Conservation (phyloP, 225 moss, liverwort and hornwort species). For the Climacium dendroides region DNA sequence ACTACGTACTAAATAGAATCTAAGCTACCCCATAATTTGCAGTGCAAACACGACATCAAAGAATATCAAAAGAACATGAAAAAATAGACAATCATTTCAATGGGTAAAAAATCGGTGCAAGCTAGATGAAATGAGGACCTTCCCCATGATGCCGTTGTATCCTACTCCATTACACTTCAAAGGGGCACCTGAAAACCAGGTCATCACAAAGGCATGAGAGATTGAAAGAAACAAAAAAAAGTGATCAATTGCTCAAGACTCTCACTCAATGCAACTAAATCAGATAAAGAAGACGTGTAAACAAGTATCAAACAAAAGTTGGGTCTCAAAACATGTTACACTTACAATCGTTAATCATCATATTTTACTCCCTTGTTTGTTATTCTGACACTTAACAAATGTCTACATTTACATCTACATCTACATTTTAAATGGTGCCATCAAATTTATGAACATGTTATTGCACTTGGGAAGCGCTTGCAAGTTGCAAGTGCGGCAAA, state of each 20-base stretch:
- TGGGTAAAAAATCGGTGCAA: neutral
- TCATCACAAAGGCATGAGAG: neutral
- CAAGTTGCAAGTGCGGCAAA: no score
- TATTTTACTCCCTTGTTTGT: neutral
- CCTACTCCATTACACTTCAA: neutral
- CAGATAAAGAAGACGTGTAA: neutral
- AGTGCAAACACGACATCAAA: neutral
- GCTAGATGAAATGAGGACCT: neutral
- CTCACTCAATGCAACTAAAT: neutral
- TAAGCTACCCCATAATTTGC: neutral
- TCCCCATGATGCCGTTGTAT: neutral
- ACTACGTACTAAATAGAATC: neutral
- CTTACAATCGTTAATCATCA: neutral
- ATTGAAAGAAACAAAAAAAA: neutral
- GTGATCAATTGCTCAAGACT: neutral
- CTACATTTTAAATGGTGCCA: neutral
- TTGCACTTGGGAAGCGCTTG: neutral
- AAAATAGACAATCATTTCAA: neutral
- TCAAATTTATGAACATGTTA: neutral
- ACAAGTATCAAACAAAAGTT: neutral
- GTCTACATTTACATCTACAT: neutral
- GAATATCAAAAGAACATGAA: neutral
- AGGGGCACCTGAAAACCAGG: neutral
- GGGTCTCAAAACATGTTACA: neutral
- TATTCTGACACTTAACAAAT: neutral